Base-by-base conservation (phyloP, 2,329 filamentous ascomycete species). In the Colletotrichum sp. region DNA sequence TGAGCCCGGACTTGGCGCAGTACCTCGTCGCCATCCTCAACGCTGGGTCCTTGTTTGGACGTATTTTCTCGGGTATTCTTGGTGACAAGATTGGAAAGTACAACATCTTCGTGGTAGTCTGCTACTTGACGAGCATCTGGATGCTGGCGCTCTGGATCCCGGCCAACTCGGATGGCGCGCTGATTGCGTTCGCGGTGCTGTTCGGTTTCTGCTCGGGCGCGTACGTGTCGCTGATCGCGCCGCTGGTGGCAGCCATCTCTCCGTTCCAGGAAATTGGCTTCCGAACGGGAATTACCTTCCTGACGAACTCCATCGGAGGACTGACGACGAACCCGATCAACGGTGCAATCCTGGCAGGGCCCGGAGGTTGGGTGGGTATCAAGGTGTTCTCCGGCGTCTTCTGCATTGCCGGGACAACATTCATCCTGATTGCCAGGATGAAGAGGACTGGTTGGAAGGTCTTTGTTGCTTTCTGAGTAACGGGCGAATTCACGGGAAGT, bases 301-400 rank as follows among this genome's bases (percentile, higher is more conserved):
- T 88, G 4, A 81, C 90, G n/a, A 84, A 89, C 18, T 87, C 89
- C 3, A 82, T 94, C 43, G 88, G 88, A 0, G 91, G 90, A 4
- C 82, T 94, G 18, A 88, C 89, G 3, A 89, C 90, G 0, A 90
- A 86, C 71, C 91, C 91, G 0, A 91, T 93, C 77, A 89, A 85
- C 1, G 91, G 91, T 0, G 86, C 87, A 1, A 85, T 86, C 61
- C 66, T 86, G 3, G 77, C 81, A 1, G 75, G 61, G 2, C 75
- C 80, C 0, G 73, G 80, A 6, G 81, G 81, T 8, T 86, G 82
- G 80, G 61, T 80, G 0, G 83, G 82, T 5, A 79, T 85, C 43
- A 86, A 86, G 78, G 75, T 85, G 5, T 87, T 87, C 67, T 77
- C 81, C 0, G 84, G 83, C 6, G 79, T 83, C 3, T 79, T 84